A percentile compares a stretch with the other conserved stretches of the same genome.
These are phyloP conservation scores for Hirsutella minnesotensis DNA, from an alignment of 2,329 filamentous ascomycete genomes.

Conservation along the genomic window DNA sequence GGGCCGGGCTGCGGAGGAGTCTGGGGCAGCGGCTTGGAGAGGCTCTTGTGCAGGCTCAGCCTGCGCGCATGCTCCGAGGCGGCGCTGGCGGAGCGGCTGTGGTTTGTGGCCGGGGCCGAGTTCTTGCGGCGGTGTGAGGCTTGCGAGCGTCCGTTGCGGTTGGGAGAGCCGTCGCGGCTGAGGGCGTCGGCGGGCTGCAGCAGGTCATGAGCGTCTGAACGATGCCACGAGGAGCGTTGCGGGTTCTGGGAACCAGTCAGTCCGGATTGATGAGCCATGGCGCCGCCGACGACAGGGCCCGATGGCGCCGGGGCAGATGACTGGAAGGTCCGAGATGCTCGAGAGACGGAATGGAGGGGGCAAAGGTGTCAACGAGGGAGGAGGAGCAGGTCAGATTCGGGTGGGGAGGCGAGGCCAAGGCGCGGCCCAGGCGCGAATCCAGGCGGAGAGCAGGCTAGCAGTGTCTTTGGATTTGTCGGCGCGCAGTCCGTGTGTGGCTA, in stretches of 20 bases:
- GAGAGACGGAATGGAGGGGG: background rate
- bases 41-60: conserved; percentile 42
- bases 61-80: conserved; percentile 37
- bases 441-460: too few species aligned
- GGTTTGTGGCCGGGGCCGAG: conserved; percentile 28
- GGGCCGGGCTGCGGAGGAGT: conserved; percentile 24
- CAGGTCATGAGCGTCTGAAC: conserved; percentile 31
- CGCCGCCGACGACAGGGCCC: background rate
- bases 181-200: conserved; percentile 15
- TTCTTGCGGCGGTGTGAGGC: conserved; percentile 34
- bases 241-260: conserved; percentile 20
- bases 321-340: background rate
- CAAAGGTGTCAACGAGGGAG: background rate
- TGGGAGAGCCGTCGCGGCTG: conserved; percentile 35
- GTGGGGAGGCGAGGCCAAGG: too few species aligned
- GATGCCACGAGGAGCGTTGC: conserved; percentile 25
- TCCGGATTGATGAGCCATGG: conserved; percentile 16
- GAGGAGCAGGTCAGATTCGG: too few species aligned
- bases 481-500: too few species aligned
- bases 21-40: conserved; percentile 45
- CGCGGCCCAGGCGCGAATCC: too few species aligned
- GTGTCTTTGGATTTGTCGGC: too few species aligned
- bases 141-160: conserved; percentile 33
- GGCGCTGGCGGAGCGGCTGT: conserved; percentile 9
- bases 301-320: background rate